phyloP scores from a whole-genome alignment of 495 filamentous ascomycete species.

The Penicillium lagena region DNA sequence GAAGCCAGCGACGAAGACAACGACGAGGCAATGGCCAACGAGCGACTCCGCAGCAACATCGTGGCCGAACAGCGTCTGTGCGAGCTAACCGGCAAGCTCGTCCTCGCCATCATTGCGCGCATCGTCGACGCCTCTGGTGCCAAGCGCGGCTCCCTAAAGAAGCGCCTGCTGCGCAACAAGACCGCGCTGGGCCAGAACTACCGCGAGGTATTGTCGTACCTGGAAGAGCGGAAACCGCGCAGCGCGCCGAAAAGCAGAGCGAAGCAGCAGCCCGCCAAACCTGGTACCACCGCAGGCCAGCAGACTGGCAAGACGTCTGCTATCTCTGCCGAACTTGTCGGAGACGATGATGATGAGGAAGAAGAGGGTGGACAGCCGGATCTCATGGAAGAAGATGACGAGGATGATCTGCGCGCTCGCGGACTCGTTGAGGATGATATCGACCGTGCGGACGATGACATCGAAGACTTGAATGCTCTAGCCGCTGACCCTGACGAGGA shows the following conservation, averaged over 20 bases:
- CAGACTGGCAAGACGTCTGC: conserved; percentile 15
- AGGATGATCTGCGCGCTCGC: conserved; percentile 55
- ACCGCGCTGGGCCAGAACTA: conserved; percentile 64
- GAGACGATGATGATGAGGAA: conserved; percentile 46
- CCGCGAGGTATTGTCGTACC: conserved; percentile 65
- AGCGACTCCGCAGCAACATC: conserved; percentile 53
- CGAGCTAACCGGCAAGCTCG: conserved; percentile 74
- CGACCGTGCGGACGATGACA: conserved; percentile 46
- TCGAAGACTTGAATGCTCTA: conserved; percentile 27
- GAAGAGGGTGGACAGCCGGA: conserved; percentile 22
- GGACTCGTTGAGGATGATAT: conserved; percentile 54
- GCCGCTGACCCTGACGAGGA: conserved; percentile 55
- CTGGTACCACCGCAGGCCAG: conserved; percentile 27
- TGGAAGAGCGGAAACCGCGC: conserved; percentile 56
- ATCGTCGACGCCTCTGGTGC: conserved; percentile 59
- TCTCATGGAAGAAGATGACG: conserved; percentile 46
- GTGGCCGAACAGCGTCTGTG: conserved; percentile 78
- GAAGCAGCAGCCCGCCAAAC: conserved; percentile 36
- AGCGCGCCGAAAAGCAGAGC: conserved; percentile 32
- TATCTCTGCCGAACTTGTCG: conserved; percentile 39
- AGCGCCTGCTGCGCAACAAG: conserved; percentile 62
- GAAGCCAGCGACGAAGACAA: conserved; percentile 53
- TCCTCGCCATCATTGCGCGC: conserved; percentile 67
- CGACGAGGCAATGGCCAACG: conserved; percentile 42
- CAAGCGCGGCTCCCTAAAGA: conserved; percentile 52